These are phyloP conservation scores for Iris pallida DNA, from an alignment of 116 monocot species.

Conservation along the genomic window DNA sequence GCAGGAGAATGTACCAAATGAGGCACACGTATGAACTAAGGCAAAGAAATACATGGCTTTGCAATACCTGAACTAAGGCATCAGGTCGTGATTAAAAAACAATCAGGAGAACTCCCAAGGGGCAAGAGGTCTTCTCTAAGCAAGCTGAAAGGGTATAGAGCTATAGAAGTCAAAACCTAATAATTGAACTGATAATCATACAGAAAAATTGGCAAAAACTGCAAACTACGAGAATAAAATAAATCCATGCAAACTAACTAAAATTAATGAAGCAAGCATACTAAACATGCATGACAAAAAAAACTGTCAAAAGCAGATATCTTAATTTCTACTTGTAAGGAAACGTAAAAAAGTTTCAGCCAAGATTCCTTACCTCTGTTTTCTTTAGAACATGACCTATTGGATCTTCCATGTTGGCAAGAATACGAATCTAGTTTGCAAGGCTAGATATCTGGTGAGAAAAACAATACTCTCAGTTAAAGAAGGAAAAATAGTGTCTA, in stretches of 20 bases:
- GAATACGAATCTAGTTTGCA: slow-evolving; percentile 61
- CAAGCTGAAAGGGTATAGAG: slow-evolving; percentile 32
- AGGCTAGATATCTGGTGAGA: slow-evolving; percentile 66
- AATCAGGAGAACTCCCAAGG: slow-evolving; percentile 88
- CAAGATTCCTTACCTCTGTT: slow-evolving; percentile 59
- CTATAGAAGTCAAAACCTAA: not conserved
- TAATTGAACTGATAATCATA: not conserved
- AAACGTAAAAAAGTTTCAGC: not conserved
- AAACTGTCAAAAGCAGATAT: too few relatives aligned
- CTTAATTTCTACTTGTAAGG: not conserved
- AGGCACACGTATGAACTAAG: too few relatives aligned
- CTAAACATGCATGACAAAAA: too few relatives aligned
- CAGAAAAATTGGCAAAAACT: not conserved
- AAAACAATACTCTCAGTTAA: not conserved
- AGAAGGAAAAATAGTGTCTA: not conserved
- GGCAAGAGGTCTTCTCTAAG: slow-evolving; percentile 74
- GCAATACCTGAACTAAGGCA: slow-evolving; percentile 81
- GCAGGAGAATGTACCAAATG: too few relatives aligned
- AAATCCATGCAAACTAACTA: not conserved
- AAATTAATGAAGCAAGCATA: not conserved
- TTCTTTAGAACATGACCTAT: slow-evolving; percentile 57
- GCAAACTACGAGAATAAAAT: not conserved
- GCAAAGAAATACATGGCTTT: not conserved
- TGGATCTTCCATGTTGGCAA: slow-evolving; percentile 90
- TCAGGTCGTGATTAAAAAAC: slow-evolving; percentile 96